phyloP scores from a whole-genome alignment of 352 stramenopile species.

The Phytopythium cucurbitacearum region DNA sequence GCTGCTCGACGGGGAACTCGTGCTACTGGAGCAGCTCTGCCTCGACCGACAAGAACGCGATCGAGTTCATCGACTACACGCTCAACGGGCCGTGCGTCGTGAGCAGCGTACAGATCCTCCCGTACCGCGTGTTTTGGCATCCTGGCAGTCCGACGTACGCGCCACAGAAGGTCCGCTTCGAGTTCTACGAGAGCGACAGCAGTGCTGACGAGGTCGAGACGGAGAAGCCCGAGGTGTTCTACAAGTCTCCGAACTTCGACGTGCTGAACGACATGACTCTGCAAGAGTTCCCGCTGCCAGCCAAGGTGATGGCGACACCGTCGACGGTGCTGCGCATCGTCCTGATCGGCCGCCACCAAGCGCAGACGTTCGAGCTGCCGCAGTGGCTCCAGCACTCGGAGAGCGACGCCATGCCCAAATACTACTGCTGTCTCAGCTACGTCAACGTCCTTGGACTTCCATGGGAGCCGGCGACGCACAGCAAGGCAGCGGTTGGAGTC shows the following conservation, averaged over 20 bases:
- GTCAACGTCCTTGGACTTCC: constrained; percentile 54
- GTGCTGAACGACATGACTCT: constrained; percentile 69
- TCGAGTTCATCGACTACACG: constrained; percentile 70
- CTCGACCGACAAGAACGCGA: constrained; percentile 49
- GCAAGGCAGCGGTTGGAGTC: constrained; percentile 2
- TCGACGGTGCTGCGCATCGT: constrained; percentile 49
- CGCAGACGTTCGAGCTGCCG: constrained; percentile 67
- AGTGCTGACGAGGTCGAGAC: no score
- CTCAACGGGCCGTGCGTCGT: constrained; percentile 56
- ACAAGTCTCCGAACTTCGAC: constrained; percentile 38
- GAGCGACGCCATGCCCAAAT: constrained; percentile 53
- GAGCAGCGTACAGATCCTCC: constrained; percentile 54
- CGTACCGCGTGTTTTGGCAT: constrained; percentile 81
- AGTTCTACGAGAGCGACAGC: constrained; percentile 33
- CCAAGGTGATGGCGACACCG: constrained; percentile 36
- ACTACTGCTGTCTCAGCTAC: constrained; percentile 76
- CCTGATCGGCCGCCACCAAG: constrained; percentile 65
- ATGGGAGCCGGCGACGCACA: constrained; percentile 14
- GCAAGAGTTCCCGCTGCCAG: constrained; percentile 47
- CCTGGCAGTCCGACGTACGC: constrained; percentile 68
- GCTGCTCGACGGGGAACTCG: constrained; percentile 61
- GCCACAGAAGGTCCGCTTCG: constrained; percentile 55
- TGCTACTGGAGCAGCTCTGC: constrained; percentile 86
- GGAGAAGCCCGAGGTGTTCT: constrained; percentile 27
- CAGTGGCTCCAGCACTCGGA: constrained; percentile 31